A percentile compares a stretch with the other conserved stretches of the same genome.
phyloP scores from a whole-genome alignment of 805 yeast genomes.

The Pichia deserticola region DNA sequence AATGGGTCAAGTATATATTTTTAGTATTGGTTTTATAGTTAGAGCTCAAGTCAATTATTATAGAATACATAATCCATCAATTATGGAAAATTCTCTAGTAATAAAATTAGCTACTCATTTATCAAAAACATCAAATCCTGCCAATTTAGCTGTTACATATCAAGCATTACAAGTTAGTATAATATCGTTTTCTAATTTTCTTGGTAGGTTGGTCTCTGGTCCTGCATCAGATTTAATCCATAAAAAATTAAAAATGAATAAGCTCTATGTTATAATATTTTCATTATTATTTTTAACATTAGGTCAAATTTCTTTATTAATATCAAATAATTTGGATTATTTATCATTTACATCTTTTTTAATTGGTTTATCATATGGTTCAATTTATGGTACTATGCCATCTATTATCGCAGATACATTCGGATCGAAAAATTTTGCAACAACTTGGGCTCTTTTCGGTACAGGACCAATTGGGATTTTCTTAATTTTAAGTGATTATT shows the following conservation, averaged over 20 bases:
- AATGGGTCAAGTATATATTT: conserved; percentile 66
- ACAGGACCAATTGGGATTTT: conserved; percentile 60
- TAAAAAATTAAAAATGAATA: conserved; percentile 43
- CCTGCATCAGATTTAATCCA: conserved; percentile 55
- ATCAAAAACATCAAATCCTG: conserved; percentile 10
- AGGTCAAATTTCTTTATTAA: conserved; percentile 31
- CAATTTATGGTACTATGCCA: conserved; percentile 67
- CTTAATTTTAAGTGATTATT: conserved; percentile 43
- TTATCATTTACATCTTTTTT: conserved; percentile 45
- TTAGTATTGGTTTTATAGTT: conserved; percentile 67
- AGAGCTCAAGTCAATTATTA: conserved; percentile 33
- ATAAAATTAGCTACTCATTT: background rate
- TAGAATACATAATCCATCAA: conserved; percentile 6
- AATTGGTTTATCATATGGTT: conserved; percentile 62
- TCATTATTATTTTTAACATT: conserved; percentile 32
- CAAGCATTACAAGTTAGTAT: conserved; percentile 70
- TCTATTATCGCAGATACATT: conserved; percentile 67
- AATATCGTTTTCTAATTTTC: conserved; percentile 56
- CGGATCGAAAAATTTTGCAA: conserved; percentile 61
- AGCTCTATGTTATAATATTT: conserved; percentile 56
- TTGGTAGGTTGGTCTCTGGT: conserved; percentile 61
- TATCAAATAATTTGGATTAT: conserved; percentile 34
- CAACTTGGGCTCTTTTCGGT: conserved; percentile 69
- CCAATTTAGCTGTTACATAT: conserved; percentile 35
- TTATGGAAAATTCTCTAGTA: background rate